Percentiles rank a stretch among this genome's conserved stretches.
Evolutionary conservation across 2,329 filamentous ascomycete species (phyloP).

Genomic region (Colletotrichum cordylinicola): DNA sequence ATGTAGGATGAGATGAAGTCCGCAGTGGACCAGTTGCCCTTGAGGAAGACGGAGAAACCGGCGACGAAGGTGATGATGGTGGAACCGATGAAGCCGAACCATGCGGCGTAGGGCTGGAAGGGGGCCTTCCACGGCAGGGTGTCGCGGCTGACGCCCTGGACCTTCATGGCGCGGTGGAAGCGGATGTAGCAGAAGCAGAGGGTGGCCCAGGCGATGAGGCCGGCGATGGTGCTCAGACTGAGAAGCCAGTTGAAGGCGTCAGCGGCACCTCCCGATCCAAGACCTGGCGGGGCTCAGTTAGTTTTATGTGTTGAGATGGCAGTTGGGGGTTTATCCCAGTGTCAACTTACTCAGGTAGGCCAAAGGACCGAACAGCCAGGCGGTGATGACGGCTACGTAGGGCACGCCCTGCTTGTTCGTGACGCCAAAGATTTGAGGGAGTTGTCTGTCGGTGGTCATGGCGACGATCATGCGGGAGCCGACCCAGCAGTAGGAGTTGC

Average conservation of each 20-base stretch:
- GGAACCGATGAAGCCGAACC: constrained; percentile 49
- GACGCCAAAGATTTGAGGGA: constrained; percentile 41
- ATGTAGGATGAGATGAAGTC: constrained; percentile 69
- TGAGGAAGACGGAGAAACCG: constrained; percentile 70
- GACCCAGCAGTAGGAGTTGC: constrained; percentile 47
- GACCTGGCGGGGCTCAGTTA: constrained; percentile 49
- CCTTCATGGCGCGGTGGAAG: constrained; percentile 45
- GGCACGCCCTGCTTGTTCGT: constrained; percentile 45
- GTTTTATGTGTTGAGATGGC: constrained; percentile 48
- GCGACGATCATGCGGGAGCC: constrained; percentile 49
- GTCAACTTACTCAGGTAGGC: constrained; percentile 46
- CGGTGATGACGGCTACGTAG: constrained; percentile 44
- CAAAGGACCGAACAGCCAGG: constrained; percentile 43
- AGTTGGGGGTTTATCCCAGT: constrained; percentile 46
- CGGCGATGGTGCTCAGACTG: constrained; percentile 49
- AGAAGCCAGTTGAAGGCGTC: constrained; percentile 54
- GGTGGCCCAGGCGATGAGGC: constrained; percentile 48
- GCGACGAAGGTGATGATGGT: constrained; percentile 55
- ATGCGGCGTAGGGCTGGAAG: constrained; percentile 47
- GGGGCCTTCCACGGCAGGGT: constrained; percentile 49
- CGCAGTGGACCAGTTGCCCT: constrained; percentile 57
- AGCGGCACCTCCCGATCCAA: constrained; percentile 48
- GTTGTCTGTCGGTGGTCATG: constrained; percentile 22
- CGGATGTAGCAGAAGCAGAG: constrained; percentile 49
- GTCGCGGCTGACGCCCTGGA: constrained; percentile 38